Base-by-base conservation (phyloP, 257 asterid genomes). In the Primulina huaijiensis region DNA sequence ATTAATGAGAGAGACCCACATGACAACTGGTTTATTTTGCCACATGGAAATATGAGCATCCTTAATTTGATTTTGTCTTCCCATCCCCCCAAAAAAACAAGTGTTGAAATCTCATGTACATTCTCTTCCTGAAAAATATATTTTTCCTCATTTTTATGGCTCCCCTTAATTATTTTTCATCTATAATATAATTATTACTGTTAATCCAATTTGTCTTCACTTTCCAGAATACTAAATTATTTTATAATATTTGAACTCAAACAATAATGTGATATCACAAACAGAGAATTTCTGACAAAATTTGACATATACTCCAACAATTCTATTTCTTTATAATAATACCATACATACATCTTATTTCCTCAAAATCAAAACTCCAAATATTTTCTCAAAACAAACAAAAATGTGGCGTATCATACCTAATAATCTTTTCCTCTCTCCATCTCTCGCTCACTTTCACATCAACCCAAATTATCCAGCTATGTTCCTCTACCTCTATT, bases 301-400 rank as follows among this genome's bases (percentile, higher is more conserved):
- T 37, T 37, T 37, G 43, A 37, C 0, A 37, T 37, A 8, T 8
- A 37, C 0, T 2, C 10, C 3, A 11, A 43, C 6, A 43, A 2
- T 43, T 43, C 53, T 43, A 11, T 43, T 43, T 43, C 53, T 9
- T 1, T 11, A 43, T 2, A 2, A 59, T 31, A 30, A 30, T 30
- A 55, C 55, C 40, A 63, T 35, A 37, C 53, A 55, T 62, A 21
- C 55, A 65, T 30, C 43, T n/a, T 71, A 67, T 60, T 72, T 2
- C 53, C 53, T 43, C n/a, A 14, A 43, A 43, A 43, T 23, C 25
- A 23, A 23, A 23, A 23, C 25, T 23, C 25, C 25, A 23, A 23
- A 23, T 1, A 23, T 38, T 38, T 38, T 61, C 65, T 10, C 6
- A 30, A 63, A 59, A 25, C 25, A 37, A 60, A 55, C 3, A 20